Conservation (phyloP, 108 stramenopile species). For the Epithemia pelagica region DNA sequence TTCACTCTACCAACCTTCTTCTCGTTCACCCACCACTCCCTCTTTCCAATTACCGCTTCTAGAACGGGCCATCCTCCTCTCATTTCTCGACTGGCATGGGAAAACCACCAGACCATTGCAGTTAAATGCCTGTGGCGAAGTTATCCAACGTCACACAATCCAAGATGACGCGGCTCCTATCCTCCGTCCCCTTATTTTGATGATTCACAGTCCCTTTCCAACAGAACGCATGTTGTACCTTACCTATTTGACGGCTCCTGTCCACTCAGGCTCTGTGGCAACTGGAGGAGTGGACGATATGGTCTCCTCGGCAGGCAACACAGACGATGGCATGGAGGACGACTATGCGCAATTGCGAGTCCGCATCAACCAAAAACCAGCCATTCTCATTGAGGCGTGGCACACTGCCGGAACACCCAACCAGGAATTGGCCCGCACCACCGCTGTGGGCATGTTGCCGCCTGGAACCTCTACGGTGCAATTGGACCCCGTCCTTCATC, state of each 20-base stretch:
- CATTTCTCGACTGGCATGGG: no score
- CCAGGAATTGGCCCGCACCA: constrained; percentile 19
- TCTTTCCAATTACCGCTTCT: no score
- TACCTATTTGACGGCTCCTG: constrained; percentile 25
- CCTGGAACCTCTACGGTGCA: constrained; percentile 10
- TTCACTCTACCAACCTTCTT: no score
- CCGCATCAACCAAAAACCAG: not conserved
- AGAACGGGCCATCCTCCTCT: no score
- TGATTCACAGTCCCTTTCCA: constrained; percentile 33
- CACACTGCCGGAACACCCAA: constrained; percentile 5
- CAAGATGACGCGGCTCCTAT: no score
- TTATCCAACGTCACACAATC: no score
- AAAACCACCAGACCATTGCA: no score
- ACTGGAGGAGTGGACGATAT: not conserved
- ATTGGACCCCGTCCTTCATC: constrained; percentile 11
- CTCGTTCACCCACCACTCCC: no score
- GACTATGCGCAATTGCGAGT: constrained; percentile 24
- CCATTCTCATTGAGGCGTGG: constrained; percentile 11
- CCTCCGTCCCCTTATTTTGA: no score
- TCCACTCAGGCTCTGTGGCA: not conserved
- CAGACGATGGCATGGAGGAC: constrained; percentile 2
- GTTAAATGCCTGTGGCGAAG: no score
- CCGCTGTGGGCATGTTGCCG: constrained; percentile 23
- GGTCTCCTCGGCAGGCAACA: not conserved
- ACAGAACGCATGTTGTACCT: constrained; percentile 32